Percentiles rank a stretch among this genome's conserved stretches.
Evolutionary conservation across 108 stramenopile genomes (phyloP).

Genomic region (Skeletonema grethae): DNA sequence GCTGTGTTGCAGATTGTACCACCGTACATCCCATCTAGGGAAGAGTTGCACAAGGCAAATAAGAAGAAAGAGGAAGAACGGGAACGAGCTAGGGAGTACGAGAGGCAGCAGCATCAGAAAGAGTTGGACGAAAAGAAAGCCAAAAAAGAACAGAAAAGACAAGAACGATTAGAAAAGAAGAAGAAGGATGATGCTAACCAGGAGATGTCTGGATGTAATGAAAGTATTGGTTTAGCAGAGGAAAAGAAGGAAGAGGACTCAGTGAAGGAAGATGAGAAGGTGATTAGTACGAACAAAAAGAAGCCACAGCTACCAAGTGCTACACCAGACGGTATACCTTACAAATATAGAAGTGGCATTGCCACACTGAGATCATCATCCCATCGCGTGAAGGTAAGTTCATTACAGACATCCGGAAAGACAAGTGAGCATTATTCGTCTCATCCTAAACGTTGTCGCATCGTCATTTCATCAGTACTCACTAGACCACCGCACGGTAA

Average conservation of each 20-base stretch:
- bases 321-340: slow-evolving; percentile 32
- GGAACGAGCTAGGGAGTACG: slow-evolving; percentile 18
- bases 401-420: not conserved
- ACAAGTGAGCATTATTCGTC: not conserved
- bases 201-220: not conserved
- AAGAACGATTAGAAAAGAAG: slow-evolving; percentile 22
- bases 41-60: slow-evolving; percentile 28
- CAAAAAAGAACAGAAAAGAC: slow-evolving; percentile 31
- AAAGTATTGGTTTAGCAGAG: not conserved
- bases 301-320: not conserved
- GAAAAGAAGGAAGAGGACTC: slow-evolving; percentile 6
- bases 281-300: slow-evolving; percentile 1
- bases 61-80: slow-evolving; percentile 29
- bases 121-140: slow-evolving; percentile 23
- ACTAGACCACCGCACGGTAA: slow-evolving; percentile 57
- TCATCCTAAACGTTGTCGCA: not conserved
- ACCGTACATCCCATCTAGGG: slow-evolving; percentile 39
- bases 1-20: slow-evolving; percentile 80
- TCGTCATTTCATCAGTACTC: slow-evolving; percentile 30
- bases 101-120: slow-evolving; percentile 10
- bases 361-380: slow-evolving; percentile 80
- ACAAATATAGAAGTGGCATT: slow-evolving; percentile 74
- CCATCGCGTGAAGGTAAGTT: slow-evolving; percentile 69
- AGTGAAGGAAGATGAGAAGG: not conserved
- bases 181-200: slow-evolving; percentile 6